Conservation (phyloP, 257 asterid species). For the Thymus mandschuricus region DNA sequence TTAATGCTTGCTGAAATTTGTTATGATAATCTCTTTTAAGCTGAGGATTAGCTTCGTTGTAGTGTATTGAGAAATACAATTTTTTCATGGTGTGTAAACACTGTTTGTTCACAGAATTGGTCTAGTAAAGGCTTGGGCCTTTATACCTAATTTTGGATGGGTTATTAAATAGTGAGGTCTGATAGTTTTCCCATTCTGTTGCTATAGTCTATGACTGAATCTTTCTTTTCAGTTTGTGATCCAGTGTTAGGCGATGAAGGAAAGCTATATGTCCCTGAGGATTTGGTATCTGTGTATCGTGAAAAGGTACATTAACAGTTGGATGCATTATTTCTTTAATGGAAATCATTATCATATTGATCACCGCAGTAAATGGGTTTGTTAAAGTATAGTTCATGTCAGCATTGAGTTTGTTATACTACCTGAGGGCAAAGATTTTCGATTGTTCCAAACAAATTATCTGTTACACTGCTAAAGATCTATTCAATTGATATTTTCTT, state of each 20-base stretch:
- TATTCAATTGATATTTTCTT: not conserved
- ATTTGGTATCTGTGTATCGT: conserved; percentile 85
- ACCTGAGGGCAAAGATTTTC: not conserved
- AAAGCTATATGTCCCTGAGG: conserved; percentile 92
- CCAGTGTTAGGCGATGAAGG: conserved; percentile 99
- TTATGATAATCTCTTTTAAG: conserved; percentile 13
- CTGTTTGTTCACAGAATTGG: conserved; percentile 8
- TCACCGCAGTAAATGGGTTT: conserved; percentile 1
- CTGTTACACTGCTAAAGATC: conserved; percentile 3
- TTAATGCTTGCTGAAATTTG: not conserved
- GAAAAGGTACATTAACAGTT: conserved; percentile 67
- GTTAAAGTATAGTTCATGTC: conserved; percentile 22
- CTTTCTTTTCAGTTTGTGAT: conserved; percentile 81
- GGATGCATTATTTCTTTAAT: not conserved
- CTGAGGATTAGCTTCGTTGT: conserved; percentile 19
- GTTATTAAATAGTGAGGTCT: conserved; percentile 15
- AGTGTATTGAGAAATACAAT: conserved; percentile 2
- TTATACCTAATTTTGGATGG: not conserved
- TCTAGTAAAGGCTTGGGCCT: not conserved
- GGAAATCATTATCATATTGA: conserved; percentile 15
- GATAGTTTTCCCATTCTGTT: conserved; percentile 22
- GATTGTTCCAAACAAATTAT: conserved; percentile 8
- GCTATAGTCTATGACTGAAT: conserved; percentile 24
- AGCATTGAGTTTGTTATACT: conserved; percentile 6
- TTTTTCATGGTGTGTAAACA: not conserved